phyloP scores from a whole-genome alignment of 495 filamentous ascomycete species.

The Neurospora sp. region DNA sequence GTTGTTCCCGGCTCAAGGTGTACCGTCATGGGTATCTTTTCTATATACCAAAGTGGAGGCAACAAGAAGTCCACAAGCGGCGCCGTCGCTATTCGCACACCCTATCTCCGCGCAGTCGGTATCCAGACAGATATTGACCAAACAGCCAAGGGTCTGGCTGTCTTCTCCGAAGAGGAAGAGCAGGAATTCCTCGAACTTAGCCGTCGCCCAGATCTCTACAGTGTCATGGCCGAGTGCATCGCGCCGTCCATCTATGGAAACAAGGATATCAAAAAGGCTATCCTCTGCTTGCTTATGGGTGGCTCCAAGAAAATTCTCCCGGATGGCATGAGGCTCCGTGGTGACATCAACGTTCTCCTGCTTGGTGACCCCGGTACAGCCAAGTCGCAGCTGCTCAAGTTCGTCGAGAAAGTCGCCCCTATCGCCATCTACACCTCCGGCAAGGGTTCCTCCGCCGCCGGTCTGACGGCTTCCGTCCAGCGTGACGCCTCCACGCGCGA shows the following conservation, averaged over 20 bases:
- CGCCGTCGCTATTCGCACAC: slow-evolving; percentile 90
- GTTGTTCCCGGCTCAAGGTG: slow-evolving; percentile 94
- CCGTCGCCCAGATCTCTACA: slow-evolving; percentile 82
- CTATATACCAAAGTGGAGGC: slow-evolving; percentile 87
- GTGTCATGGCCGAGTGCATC: slow-evolving; percentile 81
- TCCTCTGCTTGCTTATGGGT: slow-evolving; percentile 87
- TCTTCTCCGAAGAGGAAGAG: slow-evolving; percentile 93
- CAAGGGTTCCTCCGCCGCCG: slow-evolving; percentile 95
- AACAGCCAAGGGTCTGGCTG: slow-evolving; percentile 71
- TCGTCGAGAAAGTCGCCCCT: slow-evolving; percentile 91
- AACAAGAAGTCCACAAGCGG: slow-evolving; percentile 64
- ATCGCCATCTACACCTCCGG: slow-evolving; percentile 99
- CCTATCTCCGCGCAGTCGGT: slow-evolving; percentile 90
- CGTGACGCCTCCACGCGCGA: slow-evolving; percentile 84
- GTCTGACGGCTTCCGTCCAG: slow-evolving; percentile 96
- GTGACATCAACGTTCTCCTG: slow-evolving; percentile 96
- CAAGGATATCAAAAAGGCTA: slow-evolving; percentile 95
- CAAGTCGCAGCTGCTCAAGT: slow-evolving; percentile 95
- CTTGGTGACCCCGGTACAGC: slow-evolving; percentile 97
- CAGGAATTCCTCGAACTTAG: slow-evolving; percentile 95
- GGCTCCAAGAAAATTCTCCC: slow-evolving; percentile 98
- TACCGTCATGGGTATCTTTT: slow-evolving; percentile 94
- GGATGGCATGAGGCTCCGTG: slow-evolving; percentile 96
- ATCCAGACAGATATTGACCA: slow-evolving; percentile 85
- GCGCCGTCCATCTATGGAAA: slow-evolving; percentile 98